Base-by-base conservation (phyloP, 441 rosid genomes). In the Pelargonium citronellum region DNA sequence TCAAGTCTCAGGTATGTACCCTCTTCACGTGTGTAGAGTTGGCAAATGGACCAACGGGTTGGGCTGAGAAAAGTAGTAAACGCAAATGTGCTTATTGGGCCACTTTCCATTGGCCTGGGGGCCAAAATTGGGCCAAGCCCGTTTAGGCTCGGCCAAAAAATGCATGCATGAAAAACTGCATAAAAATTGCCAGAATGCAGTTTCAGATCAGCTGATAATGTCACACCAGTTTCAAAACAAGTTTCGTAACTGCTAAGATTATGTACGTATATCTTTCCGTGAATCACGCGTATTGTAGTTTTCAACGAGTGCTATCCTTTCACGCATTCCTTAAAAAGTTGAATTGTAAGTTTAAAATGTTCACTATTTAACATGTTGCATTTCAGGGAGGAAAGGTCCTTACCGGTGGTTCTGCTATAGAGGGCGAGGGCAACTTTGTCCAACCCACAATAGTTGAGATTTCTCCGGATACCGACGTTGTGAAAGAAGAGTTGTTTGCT, bases 361-460 rank as follows among this genome's bases (percentile, higher is more conserved):
- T n/a, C 66, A 22, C 46, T 19, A 15, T 49, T 66, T 5, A 15
- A 19, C 43, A 16, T 70, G 63, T 41, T 69, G 44, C 70, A 75
- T 75, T 70, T 58, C 91, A 95, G 99, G 99, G 97, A 17, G 98
- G 98, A 30, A 92, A 85, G 80, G 83, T 92, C 75, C 85, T 95
- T 60, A 83, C 91, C 0, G 99, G 99, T 0, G 99, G 99, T 43
- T 81, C 83, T 11, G 79, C 79, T 66, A 75, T 92, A 17, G 89
- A 85, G 60, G 79, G 88, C 0, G 90, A 89, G 76, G 98, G 99
- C 68, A 90, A 95, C 87, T 95, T 85, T 73, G 99, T 95, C 73
- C 91, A 88, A 78, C 99, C 99, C 7, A 92, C 99, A 2, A 90
- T 95, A 67, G 87, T 90, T 22, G 96, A 89, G 86, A 91, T 95